These are phyloP conservation scores for Globisporangium iwayamae DNA, from an alignment of 352 stramenopile species.

Conservation along the genomic window DNA sequence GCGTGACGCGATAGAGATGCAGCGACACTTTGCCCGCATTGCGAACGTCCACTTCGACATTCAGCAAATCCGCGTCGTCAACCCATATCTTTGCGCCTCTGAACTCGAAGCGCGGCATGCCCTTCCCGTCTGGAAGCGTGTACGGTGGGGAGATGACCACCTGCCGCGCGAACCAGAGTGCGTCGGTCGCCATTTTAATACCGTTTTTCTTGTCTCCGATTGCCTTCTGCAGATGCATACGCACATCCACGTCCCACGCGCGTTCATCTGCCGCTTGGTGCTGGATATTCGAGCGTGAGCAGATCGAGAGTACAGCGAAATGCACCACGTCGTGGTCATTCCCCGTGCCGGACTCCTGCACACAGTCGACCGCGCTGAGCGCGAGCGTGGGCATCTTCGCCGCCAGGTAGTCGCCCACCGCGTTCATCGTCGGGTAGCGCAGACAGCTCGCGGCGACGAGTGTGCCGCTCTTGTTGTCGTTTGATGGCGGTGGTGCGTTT, in stretches of 20 bases:
- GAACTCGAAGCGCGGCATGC: conserved; percentile 38
- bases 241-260: conserved; percentile 25
- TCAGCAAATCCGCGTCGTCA: conserved; percentile 25
- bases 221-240: conserved; percentile 19
- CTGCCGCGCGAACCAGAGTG: conserved; percentile 26
- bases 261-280: conserved; percentile 19
- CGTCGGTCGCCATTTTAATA: conserved; percentile 10
- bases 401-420: conserved; percentile 29
- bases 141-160: conserved; percentile 33
- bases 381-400: conserved; percentile 30
- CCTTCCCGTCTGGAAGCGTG: conserved; percentile 31
- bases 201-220: conserved; percentile 13
- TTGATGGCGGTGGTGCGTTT: conserved; percentile 12
- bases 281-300: conserved; percentile 42
- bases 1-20: conserved; percentile 39
- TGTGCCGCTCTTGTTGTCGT: not conserved
- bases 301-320: conserved; percentile 34
- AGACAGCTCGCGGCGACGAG: conserved; percentile 25
- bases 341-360: conserved; percentile 26
- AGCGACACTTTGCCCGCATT: conserved; percentile 46
- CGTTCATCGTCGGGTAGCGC: conserved; percentile 31
- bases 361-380: conserved; percentile 40
- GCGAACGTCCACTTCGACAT: conserved; percentile 31
- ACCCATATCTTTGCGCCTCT: conserved; percentile 33
- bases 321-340: conserved; percentile 29